These are phyloP conservation scores for Mucor velutinosus DNA, from an alignment of 371 early-diverging fungal genomes.

Conservation along the genomic window DNA sequence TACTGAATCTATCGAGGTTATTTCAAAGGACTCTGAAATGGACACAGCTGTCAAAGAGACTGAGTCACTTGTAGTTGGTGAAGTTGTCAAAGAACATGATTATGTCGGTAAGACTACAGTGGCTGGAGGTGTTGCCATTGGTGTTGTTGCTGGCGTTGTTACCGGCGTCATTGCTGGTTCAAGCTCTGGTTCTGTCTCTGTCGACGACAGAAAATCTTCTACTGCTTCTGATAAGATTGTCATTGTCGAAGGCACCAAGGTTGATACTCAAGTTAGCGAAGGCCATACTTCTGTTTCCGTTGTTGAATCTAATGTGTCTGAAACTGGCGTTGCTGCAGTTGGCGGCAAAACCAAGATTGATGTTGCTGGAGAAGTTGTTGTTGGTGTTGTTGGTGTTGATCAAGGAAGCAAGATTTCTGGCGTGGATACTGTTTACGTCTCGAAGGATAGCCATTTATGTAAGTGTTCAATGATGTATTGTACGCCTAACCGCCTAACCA, in stretches of 20 bases:
- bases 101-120: neutral
- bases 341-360: neutral
- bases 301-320: neutral
- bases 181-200: neutral
- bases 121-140: neutral
- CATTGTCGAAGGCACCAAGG: neutral
- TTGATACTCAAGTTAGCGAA: neutral
- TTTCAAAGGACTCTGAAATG: neutral
- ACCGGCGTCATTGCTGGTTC: neutral
- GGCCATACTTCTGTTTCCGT: neutral
- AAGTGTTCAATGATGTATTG: neutral
- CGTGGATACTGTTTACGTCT: conserved; percentile 1
- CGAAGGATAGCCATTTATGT: conserved; percentile 4
- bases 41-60: conserved; percentile 1
- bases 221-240: neutral
- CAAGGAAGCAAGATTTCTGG: neutral
- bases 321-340: neutral
- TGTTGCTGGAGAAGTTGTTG: neutral
- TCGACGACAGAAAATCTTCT: neutral
- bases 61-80: neutral
- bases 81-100: neutral
- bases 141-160: neutral
- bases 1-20: neutral
- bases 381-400: neutral
- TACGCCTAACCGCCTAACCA: neutral